These are phyloP conservation scores for Fusarium globosum DNA, from an alignment of 2,329 filamentous ascomycete genomes.

Conservation along the genomic window DNA sequence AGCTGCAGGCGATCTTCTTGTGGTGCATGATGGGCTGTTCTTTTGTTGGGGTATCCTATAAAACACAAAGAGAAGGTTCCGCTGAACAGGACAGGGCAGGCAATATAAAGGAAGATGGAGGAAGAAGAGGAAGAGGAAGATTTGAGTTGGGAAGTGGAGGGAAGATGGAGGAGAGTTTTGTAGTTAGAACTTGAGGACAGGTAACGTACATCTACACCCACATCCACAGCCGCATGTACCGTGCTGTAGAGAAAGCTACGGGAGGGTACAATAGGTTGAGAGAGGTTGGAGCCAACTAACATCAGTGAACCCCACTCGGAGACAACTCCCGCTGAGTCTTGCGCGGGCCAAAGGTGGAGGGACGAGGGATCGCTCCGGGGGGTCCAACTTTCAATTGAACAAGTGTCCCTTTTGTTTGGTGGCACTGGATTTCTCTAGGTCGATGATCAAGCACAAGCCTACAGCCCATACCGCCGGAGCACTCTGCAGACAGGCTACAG, in stretches of 20 bases:
- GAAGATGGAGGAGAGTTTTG: slow-evolving; percentile 50
- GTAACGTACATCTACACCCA: slow-evolving; percentile 27
- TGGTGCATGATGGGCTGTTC: slow-evolving; percentile 57
- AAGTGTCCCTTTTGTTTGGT: slow-evolving; percentile 55
- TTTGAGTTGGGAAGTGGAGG: slow-evolving; percentile 32
- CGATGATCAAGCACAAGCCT: slow-evolving; percentile 21
- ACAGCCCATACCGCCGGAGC: slow-evolving; percentile 24
- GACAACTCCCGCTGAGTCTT: slow-evolving; percentile 35
- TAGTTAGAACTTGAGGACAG: slow-evolving; percentile 46
- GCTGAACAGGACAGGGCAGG: slow-evolving; percentile 31
- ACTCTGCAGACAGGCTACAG: too few species aligned
- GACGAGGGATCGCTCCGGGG: slow-evolving; percentile 8
- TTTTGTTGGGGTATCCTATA: slow-evolving; percentile 39
- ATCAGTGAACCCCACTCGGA: slow-evolving; percentile 21
- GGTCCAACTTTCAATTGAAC: slow-evolving; percentile 52
- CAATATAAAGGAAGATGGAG: slow-evolving; percentile 24
- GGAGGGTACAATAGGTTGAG: slow-evolving; percentile 15
- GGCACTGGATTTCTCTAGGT: slow-evolving; percentile 19
- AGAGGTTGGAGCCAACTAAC: slow-evolving; percentile 11
- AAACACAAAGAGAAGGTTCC: slow-evolving; percentile 36
- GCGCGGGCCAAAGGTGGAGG: slow-evolving; percentile 20
- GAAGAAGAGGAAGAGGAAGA: slow-evolving; percentile 18
- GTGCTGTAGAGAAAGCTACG: slow-evolving; percentile 3
- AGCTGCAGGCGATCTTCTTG: slow-evolving; percentile 63
- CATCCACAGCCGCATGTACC: slow-evolving; percentile 2